Percentiles rank a stretch among this genome's conserved stretches.
Conservation (phyloP, 2,329 filamentous ascomycete genomes). For the Alternaria gansuensis region DNA sequence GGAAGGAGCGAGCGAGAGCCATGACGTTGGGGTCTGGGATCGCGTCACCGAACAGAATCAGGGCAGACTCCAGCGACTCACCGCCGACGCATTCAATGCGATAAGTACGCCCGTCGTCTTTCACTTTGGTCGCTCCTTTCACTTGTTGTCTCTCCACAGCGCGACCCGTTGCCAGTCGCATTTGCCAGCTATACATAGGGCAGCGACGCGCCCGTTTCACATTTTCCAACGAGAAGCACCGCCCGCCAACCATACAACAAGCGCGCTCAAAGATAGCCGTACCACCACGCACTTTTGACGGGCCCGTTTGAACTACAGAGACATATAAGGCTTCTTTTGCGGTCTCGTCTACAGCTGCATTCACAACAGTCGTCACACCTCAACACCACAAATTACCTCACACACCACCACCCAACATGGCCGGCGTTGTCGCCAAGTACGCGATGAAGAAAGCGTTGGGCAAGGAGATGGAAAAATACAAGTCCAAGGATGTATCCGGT, state of each 20-base stretch:
- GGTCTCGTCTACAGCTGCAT: constrained; percentile 10
- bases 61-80: constrained; percentile 34
- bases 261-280: constrained; percentile 40
- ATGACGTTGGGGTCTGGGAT: constrained; percentile 32
- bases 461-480: constrained; percentile 60
- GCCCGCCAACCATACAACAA: constrained; percentile 45
- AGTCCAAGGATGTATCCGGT: constrained; percentile 54
- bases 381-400: constrained; percentile 14
- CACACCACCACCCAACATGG: constrained; percentile 51
- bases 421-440: constrained; percentile 58
- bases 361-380: constrained; percentile 14
- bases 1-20: constrained; percentile 12
- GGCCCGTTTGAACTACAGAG: constrained; percentile 15
- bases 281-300: constrained; percentile 26
- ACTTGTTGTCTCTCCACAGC: constrained; percentile 17
- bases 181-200: constrained; percentile 48
- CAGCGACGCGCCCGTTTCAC: constrained; percentile 54
- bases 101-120: constrained; percentile 27
- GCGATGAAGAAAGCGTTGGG: constrained; percentile 60
- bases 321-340: constrained; percentile 35
- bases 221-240: constrained; percentile 34
- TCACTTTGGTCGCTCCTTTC: constrained; percentile 15
- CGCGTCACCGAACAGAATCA: constrained; percentile 40
- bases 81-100: constrained; percentile 36
- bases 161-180: constrained; percentile 27